A percentile compares a stretch with the other conserved stretches of the same genome.
Conservation (phyloP, 2,329 filamentous ascomycete genomes). For the Phaeosphaeria sp. region DNA sequence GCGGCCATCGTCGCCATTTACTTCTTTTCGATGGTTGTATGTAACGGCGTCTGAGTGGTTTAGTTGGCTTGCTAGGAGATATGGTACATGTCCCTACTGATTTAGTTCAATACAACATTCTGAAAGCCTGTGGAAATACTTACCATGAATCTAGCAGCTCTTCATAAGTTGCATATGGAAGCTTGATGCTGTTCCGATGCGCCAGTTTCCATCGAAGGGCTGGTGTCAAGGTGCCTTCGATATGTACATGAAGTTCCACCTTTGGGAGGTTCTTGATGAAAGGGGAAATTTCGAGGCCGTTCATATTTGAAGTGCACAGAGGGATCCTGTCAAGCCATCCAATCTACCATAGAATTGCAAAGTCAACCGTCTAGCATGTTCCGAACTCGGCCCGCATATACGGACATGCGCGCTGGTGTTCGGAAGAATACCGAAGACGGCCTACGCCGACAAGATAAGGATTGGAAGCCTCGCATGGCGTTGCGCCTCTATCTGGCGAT, state of each 20-base stretch:
- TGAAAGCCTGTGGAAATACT: neutral
- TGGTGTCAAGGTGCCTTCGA: slow-evolving; percentile 55
- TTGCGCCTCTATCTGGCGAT: too few species aligned
- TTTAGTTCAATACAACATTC: too few species aligned
- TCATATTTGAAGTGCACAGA: slow-evolving; percentile 2
- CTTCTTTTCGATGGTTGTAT: slow-evolving; percentile 21
- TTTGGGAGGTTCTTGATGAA: slow-evolving; percentile 43
- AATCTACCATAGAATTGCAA: too few species aligned
- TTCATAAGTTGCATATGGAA: slow-evolving; percentile 11
- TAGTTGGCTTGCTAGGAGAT: too few species aligned
- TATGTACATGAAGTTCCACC: slow-evolving; percentile 57
- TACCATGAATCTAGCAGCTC: slow-evolving; percentile 12
- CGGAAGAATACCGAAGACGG: too few species aligned
- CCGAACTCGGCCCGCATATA: too few species aligned
- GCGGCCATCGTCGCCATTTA: slow-evolving; percentile 28
- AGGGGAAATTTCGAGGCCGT: slow-evolving; percentile 12
- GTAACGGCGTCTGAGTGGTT: slow-evolving; percentile 12
- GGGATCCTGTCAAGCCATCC: too few species aligned
- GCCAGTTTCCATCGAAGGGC: slow-evolving; percentile 52
- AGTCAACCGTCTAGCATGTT: too few species aligned
- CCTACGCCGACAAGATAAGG: too few species aligned
- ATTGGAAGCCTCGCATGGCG: too few species aligned
- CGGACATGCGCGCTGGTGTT: too few species aligned
- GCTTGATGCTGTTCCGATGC: slow-evolving; percentile 42
- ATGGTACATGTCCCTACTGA: too few species aligned